Conservation (phyloP, 2,329 filamentous ascomycete genomes). For the Microdochium bolleyi region DNA sequence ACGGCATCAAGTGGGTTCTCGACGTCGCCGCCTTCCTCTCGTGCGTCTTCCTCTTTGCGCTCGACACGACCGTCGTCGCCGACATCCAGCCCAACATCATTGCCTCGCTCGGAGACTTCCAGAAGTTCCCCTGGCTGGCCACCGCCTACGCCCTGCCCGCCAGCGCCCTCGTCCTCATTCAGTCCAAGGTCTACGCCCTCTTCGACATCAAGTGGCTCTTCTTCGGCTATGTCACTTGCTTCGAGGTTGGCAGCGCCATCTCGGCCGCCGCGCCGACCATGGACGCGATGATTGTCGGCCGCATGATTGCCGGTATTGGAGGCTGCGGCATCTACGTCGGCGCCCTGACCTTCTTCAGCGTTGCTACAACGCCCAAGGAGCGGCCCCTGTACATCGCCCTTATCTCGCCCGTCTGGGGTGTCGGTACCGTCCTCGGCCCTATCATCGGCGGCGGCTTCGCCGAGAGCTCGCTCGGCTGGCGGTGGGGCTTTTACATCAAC, state of each 20-base stretch:
- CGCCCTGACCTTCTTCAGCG: constrained; percentile 2
- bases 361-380: constrained; percentile 2
- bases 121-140: constrained; percentile 1
- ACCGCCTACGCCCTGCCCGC: constrained; percentile 1
- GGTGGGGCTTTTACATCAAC: constrained; percentile 1
- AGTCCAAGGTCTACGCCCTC: constrained; percentile 4
- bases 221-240: constrained; percentile 2
- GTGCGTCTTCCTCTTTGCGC: constrained; percentile 4
- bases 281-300: constrained; percentile 11
- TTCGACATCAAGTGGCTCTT: constrained; percentile 6
- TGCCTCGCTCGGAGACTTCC: not conserved
- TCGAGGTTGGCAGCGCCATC: constrained; percentile 6
- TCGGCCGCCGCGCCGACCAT: constrained; percentile 12
- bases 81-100: constrained; percentile 4
- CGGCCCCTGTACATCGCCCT: constrained; percentile 3
- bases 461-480: not conserved
- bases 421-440: constrained; percentile 1
- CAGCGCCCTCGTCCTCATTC: constrained; percentile 1
- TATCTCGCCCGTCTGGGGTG: constrained; percentile 1
- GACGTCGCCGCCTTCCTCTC: constrained; percentile 1
- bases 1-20: not conserved
- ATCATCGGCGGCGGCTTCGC: not conserved
- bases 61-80: constrained; percentile 6
- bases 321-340: constrained; percentile 7
- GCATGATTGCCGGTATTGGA: constrained; percentile 10